These are phyloP conservation scores for Mycena galopus DNA, from an alignment of 768 basidiomycete genomes.

Conservation along the genomic window DNA sequence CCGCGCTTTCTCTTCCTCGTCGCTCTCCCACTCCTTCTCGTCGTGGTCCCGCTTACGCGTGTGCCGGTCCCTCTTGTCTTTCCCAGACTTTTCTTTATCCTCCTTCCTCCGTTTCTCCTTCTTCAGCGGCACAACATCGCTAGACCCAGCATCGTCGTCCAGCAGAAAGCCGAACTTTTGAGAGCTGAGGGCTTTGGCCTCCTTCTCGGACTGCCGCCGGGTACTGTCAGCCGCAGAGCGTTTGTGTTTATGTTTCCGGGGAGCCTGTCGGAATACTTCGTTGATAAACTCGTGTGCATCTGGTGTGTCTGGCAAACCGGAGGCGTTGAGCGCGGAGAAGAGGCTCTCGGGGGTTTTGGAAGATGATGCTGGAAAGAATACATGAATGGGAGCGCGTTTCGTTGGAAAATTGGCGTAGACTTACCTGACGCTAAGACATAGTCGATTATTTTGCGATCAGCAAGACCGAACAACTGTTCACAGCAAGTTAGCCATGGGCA, in stretches of 20 bases:
- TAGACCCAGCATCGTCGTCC: conserved; percentile 76
- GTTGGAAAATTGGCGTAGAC: conserved; percentile 36
- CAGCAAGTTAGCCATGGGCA: conserved; percentile 14
- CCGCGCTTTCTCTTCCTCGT: conserved; percentile 83
- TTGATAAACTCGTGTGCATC: conserved; percentile 85
- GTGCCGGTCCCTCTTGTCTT: conserved; percentile 71
- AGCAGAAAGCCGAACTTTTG: conserved; percentile 86
- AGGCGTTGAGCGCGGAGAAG: conserved; percentile 78
- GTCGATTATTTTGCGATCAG: conserved; percentile 87
- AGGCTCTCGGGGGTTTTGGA: conserved; percentile 86
- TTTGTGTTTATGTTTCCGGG: conserved; percentile 83
- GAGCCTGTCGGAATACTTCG: conserved; percentile 82
- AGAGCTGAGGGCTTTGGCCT: conserved; percentile 73
- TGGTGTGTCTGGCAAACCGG: conserved; percentile 85
- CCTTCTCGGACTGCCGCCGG: conserved; percentile 80
- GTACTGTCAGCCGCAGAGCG: conserved; percentile 57
- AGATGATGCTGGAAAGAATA: conserved; percentile 69
- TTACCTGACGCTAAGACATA: conserved; percentile 89
- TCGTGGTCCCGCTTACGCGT: conserved; percentile 87
- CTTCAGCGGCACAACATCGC: conserved; percentile 55
- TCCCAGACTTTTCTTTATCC: conserved; percentile 53
- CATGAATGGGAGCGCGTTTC: background rate
- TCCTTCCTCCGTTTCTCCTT: conserved; percentile 60
- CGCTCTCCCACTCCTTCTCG: conserved; percentile 90
- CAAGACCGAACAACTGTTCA: conserved; percentile 82